Conservation (phyloP, 768 basidiomycete genomes). For the Amanita brunnescens region DNA sequence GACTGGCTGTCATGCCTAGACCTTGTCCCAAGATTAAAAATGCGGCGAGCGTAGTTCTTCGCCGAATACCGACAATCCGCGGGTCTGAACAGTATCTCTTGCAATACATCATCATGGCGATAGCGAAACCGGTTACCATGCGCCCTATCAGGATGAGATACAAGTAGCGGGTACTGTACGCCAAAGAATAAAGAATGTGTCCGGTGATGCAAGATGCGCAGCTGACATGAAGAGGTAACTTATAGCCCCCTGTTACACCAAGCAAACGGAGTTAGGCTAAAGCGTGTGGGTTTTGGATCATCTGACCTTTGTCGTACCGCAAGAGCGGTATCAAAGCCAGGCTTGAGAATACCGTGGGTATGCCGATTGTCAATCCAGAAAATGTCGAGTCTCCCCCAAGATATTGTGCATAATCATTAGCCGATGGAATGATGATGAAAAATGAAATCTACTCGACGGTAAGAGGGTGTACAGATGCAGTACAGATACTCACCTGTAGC, state of each 20-base stretch:
- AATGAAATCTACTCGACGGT: constrained; percentile 43
- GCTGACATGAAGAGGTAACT: constrained; percentile 43
- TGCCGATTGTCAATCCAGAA: constrained; percentile 59
- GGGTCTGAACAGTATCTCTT: constrained; percentile 66
- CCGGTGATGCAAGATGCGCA: constrained; percentile 49
- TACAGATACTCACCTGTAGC: not conserved
- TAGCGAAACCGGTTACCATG: constrained; percentile 50
- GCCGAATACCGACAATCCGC: constrained; percentile 53
- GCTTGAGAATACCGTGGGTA: constrained; percentile 56
- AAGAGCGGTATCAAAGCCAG: constrained; percentile 48
- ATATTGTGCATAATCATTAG: constrained; percentile 50
- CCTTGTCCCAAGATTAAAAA: constrained; percentile 59
- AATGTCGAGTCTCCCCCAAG: constrained; percentile 65
- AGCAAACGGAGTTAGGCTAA: not conserved
- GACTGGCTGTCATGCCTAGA: constrained; percentile 52
- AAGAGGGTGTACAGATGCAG: not conserved
- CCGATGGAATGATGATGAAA: constrained; percentile 63
- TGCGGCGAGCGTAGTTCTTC: constrained; percentile 52
- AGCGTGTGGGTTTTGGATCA: not conserved
- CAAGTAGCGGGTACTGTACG: constrained; percentile 49
- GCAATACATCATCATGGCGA: constrained; percentile 57
- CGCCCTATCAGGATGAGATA: constrained; percentile 67
- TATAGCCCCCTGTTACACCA: constrained; percentile 50
- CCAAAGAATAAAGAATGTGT: constrained; percentile 51
- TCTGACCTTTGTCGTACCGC: constrained; percentile 45